Base-by-base conservation (phyloP, 768 basidiomycete genomes). In the Phaeotremella skinneri region DNA sequence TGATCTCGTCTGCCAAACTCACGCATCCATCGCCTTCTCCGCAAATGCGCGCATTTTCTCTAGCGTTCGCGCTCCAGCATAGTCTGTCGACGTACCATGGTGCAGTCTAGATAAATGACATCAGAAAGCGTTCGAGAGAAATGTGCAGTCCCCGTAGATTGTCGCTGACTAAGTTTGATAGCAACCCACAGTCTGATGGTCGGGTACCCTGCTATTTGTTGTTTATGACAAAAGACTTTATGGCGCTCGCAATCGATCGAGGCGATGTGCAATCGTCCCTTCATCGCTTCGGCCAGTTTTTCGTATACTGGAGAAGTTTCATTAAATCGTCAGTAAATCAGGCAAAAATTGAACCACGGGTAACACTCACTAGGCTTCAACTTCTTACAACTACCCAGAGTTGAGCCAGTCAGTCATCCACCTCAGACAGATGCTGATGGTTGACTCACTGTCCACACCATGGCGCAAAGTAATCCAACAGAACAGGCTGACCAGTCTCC, bases 171-270 rank as follows among this genome's bases (percentile, higher is more conserved):
- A 13, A 13, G 43, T 20, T 7, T 23, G 6, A 20, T 11, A n/a
- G 32, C 37, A 7, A 82, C 81, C 26, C 83, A 89, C 80, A 87
- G 87, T 42, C 84, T 78, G 41, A 98, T 79, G 49, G 87, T 89
- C 0, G 94, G 94, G 76, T 89, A 99, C 1, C 90, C 91, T 27
- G 81, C 73, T 17, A 99, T 82, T 2, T 81, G 82, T 56, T 91
- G 81, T 13, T 78, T 68, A 45, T 81, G 79, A 77, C 94, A 99
- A 4, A 92, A 70, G 0, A 81, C 75, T 41, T 81, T 79, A 66
- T 92, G 79, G 0, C 80, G 84, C 17, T 97, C 94, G 69, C 94
- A 99, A 71, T 99, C 84, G 14, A 99, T 87, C 61, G 94, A 85
- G 2, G 86, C 91, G 7, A 99, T 79, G 37, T 83, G 87, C 29